Evolutionary conservation across 1,284 basidiomycete genomes (phyloP).

Genomic region (Malassezia sympodialis): DNA sequence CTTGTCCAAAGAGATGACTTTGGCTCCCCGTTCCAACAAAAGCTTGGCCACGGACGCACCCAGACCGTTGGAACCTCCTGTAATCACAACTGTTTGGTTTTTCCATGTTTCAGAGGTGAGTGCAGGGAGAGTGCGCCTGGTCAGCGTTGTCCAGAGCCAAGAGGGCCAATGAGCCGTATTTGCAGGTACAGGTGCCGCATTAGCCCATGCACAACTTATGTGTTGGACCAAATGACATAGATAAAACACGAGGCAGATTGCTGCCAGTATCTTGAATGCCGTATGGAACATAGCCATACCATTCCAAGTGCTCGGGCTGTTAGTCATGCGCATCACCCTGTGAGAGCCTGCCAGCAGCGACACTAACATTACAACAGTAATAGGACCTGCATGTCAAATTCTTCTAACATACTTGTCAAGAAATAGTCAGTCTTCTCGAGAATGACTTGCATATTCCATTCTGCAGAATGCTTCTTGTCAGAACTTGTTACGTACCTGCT

Average conservation of each 20-base stretch:
- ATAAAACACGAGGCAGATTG: not conserved
- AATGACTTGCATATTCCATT: not conserved
- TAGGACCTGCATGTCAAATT: not conserved
- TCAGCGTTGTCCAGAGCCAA: not conserved
- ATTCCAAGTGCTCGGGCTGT: too few relatives aligned
- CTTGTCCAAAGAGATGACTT: slow-evolving; percentile 69
- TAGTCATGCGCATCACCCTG: not conserved
- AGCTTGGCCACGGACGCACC: slow-evolving; percentile 75
- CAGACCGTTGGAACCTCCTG: slow-evolving; percentile 67
- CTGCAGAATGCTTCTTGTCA: not conserved
- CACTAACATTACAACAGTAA: not conserved
- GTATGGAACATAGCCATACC: not conserved
- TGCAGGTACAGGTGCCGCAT: slow-evolving; percentile 7
- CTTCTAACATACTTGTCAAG: not conserved
- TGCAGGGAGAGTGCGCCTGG: not conserved
- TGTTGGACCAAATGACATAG: not conserved
- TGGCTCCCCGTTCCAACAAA: slow-evolving; percentile 66
- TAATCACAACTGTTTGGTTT: slow-evolving; percentile 29
- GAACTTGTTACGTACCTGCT: not conserved
- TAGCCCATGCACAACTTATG: slow-evolving; percentile 5
- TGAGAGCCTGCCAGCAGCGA: not conserved
- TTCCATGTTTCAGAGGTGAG: slow-evolving; percentile 13
- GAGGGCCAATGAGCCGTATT: not conserved
- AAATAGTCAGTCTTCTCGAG: not conserved
- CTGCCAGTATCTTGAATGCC: not conserved